These are phyloP conservation scores for Auriscalpium microsporum DNA, from an alignment of 768 basidiomycete genomes.

Conservation along the genomic window DNA sequence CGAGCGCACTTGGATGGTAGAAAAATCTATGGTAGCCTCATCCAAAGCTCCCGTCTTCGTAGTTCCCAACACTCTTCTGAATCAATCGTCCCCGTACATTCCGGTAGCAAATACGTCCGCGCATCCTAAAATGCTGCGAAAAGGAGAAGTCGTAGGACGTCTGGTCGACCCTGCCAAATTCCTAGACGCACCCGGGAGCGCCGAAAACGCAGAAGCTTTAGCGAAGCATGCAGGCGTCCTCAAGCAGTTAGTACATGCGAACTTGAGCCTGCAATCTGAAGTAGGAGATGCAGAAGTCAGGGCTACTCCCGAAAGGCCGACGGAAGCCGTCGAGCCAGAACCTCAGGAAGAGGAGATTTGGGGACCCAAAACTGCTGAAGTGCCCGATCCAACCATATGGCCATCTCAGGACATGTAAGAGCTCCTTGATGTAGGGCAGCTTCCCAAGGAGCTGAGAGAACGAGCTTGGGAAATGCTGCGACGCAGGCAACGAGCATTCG, in stretches of 20 bases:
- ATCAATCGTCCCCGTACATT: neutral
- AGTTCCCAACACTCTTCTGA: neutral
- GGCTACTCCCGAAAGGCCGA: neutral
- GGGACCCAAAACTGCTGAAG: constrained; percentile 24
- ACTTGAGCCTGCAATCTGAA: neutral
- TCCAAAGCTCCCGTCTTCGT: neutral
- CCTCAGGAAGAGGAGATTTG: constrained; percentile 16
- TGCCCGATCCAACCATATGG: constrained; percentile 11
- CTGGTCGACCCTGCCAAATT: neutral
- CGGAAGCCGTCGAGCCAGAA: neutral
- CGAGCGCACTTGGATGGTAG: neutral
- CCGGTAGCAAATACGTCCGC: neutral
- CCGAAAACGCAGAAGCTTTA: neutral
- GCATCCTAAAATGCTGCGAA: neutral
- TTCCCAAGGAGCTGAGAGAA: constrained; percentile 1
- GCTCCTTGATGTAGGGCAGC: neutral
- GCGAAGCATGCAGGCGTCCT: neutral
- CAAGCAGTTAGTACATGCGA: neutral
- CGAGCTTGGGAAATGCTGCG: neutral
- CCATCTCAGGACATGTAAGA: neutral
- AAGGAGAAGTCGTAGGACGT: neutral
- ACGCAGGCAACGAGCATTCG: constrained; percentile 10
- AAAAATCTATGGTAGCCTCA: neutral
- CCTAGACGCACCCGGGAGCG: neutral
- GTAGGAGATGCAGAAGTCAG: neutral